Conservation (phyloP, 257 asterid species). For the Penstemon davidsonii region DNA sequence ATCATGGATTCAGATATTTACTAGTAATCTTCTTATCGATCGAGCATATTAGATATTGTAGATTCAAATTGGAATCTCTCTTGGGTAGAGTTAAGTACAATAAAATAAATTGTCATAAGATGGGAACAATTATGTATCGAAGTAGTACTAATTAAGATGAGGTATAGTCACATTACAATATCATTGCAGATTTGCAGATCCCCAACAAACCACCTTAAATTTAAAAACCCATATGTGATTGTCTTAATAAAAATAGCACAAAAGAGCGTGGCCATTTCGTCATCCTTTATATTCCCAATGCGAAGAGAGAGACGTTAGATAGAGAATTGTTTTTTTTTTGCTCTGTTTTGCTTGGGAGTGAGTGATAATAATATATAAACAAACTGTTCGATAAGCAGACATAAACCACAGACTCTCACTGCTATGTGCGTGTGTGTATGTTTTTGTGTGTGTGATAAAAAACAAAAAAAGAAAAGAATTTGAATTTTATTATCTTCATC, state of each 20-base stretch:
- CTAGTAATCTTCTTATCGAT: background rate
- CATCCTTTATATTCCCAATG: slow-evolving; percentile 57
- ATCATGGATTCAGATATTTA: too few relatives aligned
- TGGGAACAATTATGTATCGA: background rate
- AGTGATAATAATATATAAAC: slow-evolving; percentile 34
- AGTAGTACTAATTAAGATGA: too few relatives aligned
- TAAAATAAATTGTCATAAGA: background rate
- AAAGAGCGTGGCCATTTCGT: slow-evolving; percentile 49
- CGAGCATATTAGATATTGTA: background rate
- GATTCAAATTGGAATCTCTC: slow-evolving; percentile 8
- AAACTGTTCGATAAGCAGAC: slow-evolving; percentile 33
- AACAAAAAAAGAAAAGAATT: too few relatives aligned
- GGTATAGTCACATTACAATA: background rate
- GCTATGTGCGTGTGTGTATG: background rate
- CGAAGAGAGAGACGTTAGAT: background rate
- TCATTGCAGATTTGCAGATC: background rate
- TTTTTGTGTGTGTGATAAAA: background rate
- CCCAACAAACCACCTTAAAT: slow-evolving; percentile 35
- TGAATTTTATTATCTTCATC: background rate
- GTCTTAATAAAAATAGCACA: slow-evolving; percentile 16
- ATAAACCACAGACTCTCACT: slow-evolving; percentile 2
- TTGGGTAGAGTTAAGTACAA: background rate
- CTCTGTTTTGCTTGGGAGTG: slow-evolving; percentile 62
- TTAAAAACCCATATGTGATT: slow-evolving; percentile 23
- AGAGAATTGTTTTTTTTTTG: slow-evolving; percentile 28